Conservation (phyloP, 306 rosid genomes). For the Myrica gale region DNA sequence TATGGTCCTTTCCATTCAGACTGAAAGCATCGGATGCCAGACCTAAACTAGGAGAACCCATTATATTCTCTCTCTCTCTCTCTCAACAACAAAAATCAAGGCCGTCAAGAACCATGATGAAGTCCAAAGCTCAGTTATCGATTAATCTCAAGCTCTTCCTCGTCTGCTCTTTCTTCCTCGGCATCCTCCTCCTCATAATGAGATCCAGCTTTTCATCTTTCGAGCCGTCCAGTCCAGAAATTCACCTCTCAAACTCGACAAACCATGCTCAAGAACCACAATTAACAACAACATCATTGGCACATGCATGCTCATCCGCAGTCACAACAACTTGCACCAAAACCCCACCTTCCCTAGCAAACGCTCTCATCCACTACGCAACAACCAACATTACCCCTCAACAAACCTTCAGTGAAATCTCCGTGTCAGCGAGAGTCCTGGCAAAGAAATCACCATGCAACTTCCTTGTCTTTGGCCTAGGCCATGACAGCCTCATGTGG, state of each 20-base stretch:
- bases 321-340: constrained; percentile 58
- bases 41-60: not conserved
- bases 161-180: constrained; percentile 33
- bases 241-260: constrained; percentile 37
- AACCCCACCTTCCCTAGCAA: constrained; percentile 64
- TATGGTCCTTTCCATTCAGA: not conserved
- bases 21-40: not conserved
- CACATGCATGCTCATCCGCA: constrained; percentile 36
- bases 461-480: constrained; percentile 82
- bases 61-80: not conserved
- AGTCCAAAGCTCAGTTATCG: constrained; percentile 38
- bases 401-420: constrained; percentile 67
- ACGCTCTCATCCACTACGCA: constrained; percentile 78
- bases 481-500: constrained; percentile 96
- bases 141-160: constrained; percentile 54
- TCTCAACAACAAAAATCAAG: not conserved
- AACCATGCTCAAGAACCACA: constrained; percentile 8
- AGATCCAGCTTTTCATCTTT: constrained; percentile 48
- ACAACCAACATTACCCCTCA: constrained; percentile 86
- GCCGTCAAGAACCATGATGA: constrained; percentile 39
- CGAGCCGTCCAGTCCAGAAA: constrained; percentile 32
- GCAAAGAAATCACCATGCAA: constrained; percentile 77
- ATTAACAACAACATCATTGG: not conserved
- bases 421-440: constrained; percentile 62
- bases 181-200: constrained; percentile 46